phyloP scores from a whole-genome alignment of 164 flowering plant genomes.

The Tetracentron sinense region DNA sequence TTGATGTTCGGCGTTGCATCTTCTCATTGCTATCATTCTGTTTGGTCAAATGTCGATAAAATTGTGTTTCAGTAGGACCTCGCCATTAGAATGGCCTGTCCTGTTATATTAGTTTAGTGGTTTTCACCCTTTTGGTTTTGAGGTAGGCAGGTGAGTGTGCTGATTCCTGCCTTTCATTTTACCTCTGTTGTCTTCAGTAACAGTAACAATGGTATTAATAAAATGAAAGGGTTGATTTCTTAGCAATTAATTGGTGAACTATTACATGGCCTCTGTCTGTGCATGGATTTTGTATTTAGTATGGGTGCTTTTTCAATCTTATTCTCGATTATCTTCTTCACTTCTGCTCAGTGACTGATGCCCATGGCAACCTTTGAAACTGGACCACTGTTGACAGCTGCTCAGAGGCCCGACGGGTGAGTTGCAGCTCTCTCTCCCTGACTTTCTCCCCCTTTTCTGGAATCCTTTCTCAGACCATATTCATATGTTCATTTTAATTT shows the following conservation, averaged over 20 bases:
- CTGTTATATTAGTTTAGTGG: not conserved
- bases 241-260: not conserved
- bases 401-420: too few relatives aligned
- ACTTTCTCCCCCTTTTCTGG: too few relatives aligned
- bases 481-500: too few relatives aligned
- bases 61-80: not conserved
- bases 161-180: conserved; percentile 1
- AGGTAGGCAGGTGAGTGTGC: not conserved
- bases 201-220: not conserved
- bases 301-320: too few relatives aligned
- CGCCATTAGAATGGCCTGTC: not conserved
- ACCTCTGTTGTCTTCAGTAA: not conserved
- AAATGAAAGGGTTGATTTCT: not conserved
- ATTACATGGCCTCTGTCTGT: not conserved
- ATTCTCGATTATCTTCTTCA: too few relatives aligned
- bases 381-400: too few relatives aligned
- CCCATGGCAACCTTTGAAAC: too few relatives aligned
- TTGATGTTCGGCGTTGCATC: not conserved
- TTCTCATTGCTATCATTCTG: not conserved
- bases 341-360: too few relatives aligned
- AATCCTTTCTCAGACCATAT: too few relatives aligned
- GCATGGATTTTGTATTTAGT: too few relatives aligned
- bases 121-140: not conserved
- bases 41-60: not conserved
- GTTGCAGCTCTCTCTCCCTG: too few relatives aligned